phyloP scores from a whole-genome alignment of 1,284 basidiomycete species.

The Paramarasmius palmivorus region DNA sequence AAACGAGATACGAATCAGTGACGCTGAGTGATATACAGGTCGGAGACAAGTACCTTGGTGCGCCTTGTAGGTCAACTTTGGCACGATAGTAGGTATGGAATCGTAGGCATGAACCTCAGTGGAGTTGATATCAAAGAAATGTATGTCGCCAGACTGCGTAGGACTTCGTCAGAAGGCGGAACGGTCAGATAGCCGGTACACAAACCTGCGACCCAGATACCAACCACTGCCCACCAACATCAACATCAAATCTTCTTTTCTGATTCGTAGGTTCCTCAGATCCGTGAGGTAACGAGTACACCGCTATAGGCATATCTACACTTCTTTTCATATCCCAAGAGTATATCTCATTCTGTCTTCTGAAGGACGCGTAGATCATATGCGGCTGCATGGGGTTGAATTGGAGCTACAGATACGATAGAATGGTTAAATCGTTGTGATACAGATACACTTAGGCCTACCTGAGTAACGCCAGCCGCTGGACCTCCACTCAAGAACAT shows the following conservation, averaged over 20 bases:
- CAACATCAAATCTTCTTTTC: conserved; percentile 75
- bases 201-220: conserved; percentile 72
- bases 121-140: conserved; percentile 42
- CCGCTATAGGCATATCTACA: conserved; percentile 45
- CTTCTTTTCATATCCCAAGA: conserved; percentile 80
- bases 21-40: background rate
- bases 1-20: no score
- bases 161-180: background rate
- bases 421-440: background rate
- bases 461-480: conserved; percentile 72
- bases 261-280: conserved; percentile 63
- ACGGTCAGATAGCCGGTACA: conserved; percentile 11
- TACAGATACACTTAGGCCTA: conserved; percentile 27
- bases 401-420: conserved; percentile 53
- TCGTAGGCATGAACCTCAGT: background rate
- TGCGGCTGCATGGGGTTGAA: conserved; percentile 78
- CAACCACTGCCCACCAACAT: conserved; percentile 69
- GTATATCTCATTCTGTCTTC: conserved; percentile 65
- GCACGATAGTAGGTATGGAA: conserved; percentile 19
- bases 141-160: conserved; percentile 40
- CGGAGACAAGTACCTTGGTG: conserved; percentile 40
- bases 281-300: conserved; percentile 30
- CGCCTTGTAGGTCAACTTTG: conserved; percentile 35
- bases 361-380: conserved; percentile 77
- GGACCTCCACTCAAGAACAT: conserved; percentile 64